Evolutionary conservation across 2,329 filamentous ascomycete genomes (phyloP), one percentile per base, ranked within the genome.

Genomic region (Colletotrichum horii): DNA sequence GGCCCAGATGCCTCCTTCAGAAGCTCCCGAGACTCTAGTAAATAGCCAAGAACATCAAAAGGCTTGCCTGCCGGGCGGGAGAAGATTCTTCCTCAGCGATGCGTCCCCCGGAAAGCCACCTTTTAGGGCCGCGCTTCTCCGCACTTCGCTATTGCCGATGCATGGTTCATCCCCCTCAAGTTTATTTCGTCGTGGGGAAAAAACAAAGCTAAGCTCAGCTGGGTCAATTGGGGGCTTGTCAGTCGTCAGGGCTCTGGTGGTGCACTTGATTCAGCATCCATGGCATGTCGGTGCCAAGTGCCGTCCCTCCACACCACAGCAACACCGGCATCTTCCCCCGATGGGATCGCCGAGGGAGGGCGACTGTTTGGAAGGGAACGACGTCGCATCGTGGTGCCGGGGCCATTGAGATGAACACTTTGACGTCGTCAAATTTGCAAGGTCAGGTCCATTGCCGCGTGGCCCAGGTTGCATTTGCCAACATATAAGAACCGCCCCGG

Each of bases 101-200:
- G 24, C 26, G 34, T 52, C 43, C 60, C 36, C 55, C 26, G 56
- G 34, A 24, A 36, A 36, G 34, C 64, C n/a, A 43, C 16, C 58
- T 43, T 58, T 62, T 52, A 70, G 28, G 61, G 32, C 48, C 34
- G 62, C 24, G 24, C 36, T 74, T 71, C 74, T 76, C 74, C 74
- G 74, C 74, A 76, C 58, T 74, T 66, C 62, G 66, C 66, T 48
- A 58, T 67, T 75, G 66, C 71, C 71, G 66, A 66, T 75, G 60
- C 71, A 76, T 66, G 71, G 74, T 11, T 14, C 7, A 28, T 70
- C 66, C 74, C 73, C 71, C 52, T 16, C 43, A 15, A 75, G 64
- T 67, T 19, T 65, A 68, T 64, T 65, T 32, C 8, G 8, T 14
- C 24, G 52, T 55, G 74, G 71, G 28, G 74, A 38, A 56, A 48